A percentile compares a stretch with the other conserved stretches of the same genome.
Conservation (phyloP, 148 eudicot genomes). For the Gaultheria prostrata region DNA sequence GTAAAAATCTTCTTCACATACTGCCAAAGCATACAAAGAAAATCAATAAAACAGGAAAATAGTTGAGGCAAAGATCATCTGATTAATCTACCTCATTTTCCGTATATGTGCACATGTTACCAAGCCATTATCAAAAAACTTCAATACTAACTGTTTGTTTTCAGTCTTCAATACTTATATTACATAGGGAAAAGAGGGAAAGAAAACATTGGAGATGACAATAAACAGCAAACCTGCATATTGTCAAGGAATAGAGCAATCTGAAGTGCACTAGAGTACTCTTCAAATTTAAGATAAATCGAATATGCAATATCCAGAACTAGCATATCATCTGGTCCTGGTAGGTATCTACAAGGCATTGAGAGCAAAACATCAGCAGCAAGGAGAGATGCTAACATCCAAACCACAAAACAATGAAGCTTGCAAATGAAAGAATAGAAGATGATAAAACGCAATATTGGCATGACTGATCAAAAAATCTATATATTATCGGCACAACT, state of each 20-base stretch:
- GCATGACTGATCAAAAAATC: no score
- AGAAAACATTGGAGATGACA: background rate
- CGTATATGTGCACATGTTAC: background rate
- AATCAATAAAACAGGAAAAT: background rate
- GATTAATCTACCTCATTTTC: background rate
- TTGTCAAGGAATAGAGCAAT: conserved; percentile 76
- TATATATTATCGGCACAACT: background rate
- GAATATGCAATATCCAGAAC: conserved; percentile 70
- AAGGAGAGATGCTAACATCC: background rate
- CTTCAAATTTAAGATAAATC: conserved; percentile 64
- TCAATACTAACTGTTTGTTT: background rate
- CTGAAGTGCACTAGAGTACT: conserved; percentile 83
- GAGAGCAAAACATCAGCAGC: background rate
- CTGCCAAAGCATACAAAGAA: conserved; percentile 40
- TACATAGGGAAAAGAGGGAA: background rate
- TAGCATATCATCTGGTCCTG: conserved; percentile 80
- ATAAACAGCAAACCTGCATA: conserved; percentile 51
- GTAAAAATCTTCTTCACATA: conserved; percentile 72
- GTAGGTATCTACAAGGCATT: conserved; percentile 65
- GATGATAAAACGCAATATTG: background rate
- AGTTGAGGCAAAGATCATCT: background rate
- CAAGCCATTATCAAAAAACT: background rate
- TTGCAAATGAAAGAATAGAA: background rate
- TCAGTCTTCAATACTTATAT: background rate
- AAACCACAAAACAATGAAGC: conserved; percentile 3